Percentiles rank a stretch among this genome's conserved stretches.
Conservation (phyloP, 768 basidiomycete species). For the Xerocomus potaroensis region DNA sequence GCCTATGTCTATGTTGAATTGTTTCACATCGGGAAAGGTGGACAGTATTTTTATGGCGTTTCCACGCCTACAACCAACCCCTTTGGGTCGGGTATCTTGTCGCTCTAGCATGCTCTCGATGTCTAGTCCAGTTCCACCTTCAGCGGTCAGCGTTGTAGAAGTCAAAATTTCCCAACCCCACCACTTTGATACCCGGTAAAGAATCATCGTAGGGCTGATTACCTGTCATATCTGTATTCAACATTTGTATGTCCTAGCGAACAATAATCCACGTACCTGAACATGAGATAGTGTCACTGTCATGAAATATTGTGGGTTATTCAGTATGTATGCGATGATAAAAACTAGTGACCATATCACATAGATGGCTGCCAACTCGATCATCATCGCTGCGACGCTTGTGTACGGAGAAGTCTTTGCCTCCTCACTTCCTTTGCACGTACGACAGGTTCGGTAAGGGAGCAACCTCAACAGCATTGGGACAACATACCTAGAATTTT, state of each 20-base stretch:
- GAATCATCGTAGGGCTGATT: background rate
- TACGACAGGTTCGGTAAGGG: background rate
- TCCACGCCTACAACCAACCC: too few species aligned
- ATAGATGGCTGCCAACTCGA: background rate
- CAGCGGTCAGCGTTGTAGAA: too few species aligned
- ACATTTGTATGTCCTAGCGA: background rate
- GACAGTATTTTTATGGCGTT: too few species aligned
- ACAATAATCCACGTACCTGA: background rate
- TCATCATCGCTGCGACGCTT: background rate
- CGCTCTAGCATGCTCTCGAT: too few species aligned
- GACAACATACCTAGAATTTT: background rate
- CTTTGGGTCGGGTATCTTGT: too few species aligned
- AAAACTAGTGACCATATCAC: background rate
- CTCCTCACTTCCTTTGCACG: background rate
- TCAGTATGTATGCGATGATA: background rate
- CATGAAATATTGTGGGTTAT: background rate
- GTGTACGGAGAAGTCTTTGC: background rate
- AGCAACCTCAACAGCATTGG: background rate
- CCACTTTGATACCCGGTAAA: background rate
- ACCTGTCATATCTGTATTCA: background rate
- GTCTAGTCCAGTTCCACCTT: too few species aligned
- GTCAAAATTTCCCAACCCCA: background rate
- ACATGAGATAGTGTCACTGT: background rate
- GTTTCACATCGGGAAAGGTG: too few species aligned
- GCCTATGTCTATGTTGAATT: too few species aligned